Base-by-base conservation (phyloP, 805 yeast species). In the Maudiozyma barnettii region DNA sequence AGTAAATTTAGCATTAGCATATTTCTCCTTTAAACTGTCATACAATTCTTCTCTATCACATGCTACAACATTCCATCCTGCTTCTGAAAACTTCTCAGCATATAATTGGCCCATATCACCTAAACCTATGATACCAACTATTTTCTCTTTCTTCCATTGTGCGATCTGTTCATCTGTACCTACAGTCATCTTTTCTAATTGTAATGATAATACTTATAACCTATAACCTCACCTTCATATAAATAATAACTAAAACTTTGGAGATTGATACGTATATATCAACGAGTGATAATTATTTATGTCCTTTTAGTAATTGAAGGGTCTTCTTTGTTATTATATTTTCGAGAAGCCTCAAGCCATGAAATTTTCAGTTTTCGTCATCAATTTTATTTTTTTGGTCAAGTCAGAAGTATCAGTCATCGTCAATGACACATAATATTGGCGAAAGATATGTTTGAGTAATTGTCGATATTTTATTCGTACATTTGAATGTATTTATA, bases 21-120 rank as follows among this genome's bases (percentile, higher is more conserved):
- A 74, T 45, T 73, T 74, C 5, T 54, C 64, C 36, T 56, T 61
- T 31, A 81, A 66, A 30, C 65, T 65, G 9, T 73, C 78, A 56
- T 62, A 87, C 22, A 67, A 55, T 23, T 82, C 88, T 56, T 84
- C 93, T 48, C 83, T 69, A 59, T 90, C 97, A 63, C 96, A 87
- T 3, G 95, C 95, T 44, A 84, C 80, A 2, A 89, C 96, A 30
- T 63, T 75, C 95, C 96, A 88, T 1, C 97, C 97, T 2, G 88
- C 90, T 45, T 75, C 73, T 26, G 86, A 72, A 57, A 93, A 82
- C 46, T 82, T 68, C 19, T 74, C 71, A 48, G 98, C 97, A 60
- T 93, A 93, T 57, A 93, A 67, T 35, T 78, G 69, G 7, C 99
- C 99, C 99, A 93, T 93, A 64, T 91, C 98, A 29, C 99, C 99